Conservation (phyloP, 495 filamentous ascomycete genomes). For the Aspergillus carlsbadensis region DNA sequence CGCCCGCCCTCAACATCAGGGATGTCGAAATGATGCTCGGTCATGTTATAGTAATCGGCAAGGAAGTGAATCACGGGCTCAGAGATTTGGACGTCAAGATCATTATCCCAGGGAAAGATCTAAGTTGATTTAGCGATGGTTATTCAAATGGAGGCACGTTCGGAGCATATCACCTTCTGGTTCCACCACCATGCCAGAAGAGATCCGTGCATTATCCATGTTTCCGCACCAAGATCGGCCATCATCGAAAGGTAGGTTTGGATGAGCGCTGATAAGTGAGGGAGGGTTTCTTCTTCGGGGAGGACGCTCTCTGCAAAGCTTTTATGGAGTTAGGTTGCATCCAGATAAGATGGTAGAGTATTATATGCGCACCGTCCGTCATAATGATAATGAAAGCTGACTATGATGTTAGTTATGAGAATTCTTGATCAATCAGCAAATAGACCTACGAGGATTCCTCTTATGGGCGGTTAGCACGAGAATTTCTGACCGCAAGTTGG, state of each 20-base stretch:
- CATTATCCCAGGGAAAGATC: conserved; percentile 65
- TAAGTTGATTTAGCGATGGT: conserved; percentile 12
- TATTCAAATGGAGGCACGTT: background rate
- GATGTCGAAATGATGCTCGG: conserved; percentile 53
- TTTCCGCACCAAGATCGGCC: conserved; percentile 55
- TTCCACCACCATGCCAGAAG: conserved; percentile 67
- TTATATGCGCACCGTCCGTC: conserved; percentile 52
- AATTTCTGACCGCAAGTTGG: background rate
- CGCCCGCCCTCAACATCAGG: conserved; percentile 39
- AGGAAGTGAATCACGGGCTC: conserved; percentile 56
- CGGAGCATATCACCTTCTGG: conserved; percentile 37
- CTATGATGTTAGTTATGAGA: conserved; percentile 11
- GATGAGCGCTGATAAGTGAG: conserved; percentile 50
- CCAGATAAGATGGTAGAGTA: background rate
- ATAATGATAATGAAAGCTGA: conserved; percentile 61
- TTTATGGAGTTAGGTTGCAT: conserved; percentile 20
- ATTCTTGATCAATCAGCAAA: background rate
- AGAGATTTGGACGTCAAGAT: conserved; percentile 60
- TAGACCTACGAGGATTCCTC: conserved; percentile 54
- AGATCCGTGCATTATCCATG: conserved; percentile 64
- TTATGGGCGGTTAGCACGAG: conserved; percentile 26
- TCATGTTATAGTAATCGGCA: conserved; percentile 62
- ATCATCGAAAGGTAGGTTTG: conserved; percentile 57
- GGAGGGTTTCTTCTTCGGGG: conserved; percentile 44
- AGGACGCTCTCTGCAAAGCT: conserved; percentile 52